Evolutionary conservation across 164 flowering plant genomes (phyloP).

Genomic region (Santalum album): DNA sequence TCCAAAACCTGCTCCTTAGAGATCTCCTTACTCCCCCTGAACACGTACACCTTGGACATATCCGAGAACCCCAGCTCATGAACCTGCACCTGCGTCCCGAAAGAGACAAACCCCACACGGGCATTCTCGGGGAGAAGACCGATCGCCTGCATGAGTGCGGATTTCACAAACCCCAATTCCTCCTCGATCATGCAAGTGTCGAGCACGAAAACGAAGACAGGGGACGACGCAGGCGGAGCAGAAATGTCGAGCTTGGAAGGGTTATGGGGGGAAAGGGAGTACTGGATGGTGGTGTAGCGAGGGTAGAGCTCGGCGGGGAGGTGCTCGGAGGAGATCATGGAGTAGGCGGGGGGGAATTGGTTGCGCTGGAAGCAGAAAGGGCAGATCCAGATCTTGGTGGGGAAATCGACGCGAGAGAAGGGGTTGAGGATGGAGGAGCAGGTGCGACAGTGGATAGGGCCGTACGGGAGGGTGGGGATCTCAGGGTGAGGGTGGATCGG

Average conservation of each 20-base stretch:
- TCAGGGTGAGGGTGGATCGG: conserved; percentile 79
- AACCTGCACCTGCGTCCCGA: conserved; percentile 95
- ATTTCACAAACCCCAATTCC: conserved; percentile 70
- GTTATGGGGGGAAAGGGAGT: conserved; percentile 20
- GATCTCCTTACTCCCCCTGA: conserved; percentile 75
- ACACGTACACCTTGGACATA: conserved; percentile 77
- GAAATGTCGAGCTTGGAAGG: conserved; percentile 4
- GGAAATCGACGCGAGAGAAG: conserved; percentile 61
- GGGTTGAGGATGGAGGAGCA: conserved; percentile 64
- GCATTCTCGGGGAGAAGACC: conserved; percentile 84
- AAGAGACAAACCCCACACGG: conserved; percentile 74
- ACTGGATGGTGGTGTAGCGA: conserved; percentile 64
- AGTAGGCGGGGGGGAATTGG: conserved; percentile 75
- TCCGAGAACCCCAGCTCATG: conserved; percentile 89
- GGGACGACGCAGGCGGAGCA: conserved; percentile 13
- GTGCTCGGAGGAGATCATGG: conserved; percentile 53
- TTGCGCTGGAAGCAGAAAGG: conserved; percentile 81
- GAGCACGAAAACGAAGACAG: conserved; percentile 69
- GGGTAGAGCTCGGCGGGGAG: conserved; percentile 90
- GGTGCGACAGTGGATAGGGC: conserved; percentile 75
- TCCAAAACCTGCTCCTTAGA: conserved; percentile 84
- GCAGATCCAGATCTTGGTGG: conserved; percentile 90
- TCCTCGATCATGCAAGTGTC: conserved; percentile 89
- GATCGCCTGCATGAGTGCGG: conserved; percentile 62
- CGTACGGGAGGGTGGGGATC: conserved; percentile 61